Evolutionary conservation across 768 basidiomycete genomes (phyloP).

Genomic region (Chalciporus sphaerocephalus): DNA sequence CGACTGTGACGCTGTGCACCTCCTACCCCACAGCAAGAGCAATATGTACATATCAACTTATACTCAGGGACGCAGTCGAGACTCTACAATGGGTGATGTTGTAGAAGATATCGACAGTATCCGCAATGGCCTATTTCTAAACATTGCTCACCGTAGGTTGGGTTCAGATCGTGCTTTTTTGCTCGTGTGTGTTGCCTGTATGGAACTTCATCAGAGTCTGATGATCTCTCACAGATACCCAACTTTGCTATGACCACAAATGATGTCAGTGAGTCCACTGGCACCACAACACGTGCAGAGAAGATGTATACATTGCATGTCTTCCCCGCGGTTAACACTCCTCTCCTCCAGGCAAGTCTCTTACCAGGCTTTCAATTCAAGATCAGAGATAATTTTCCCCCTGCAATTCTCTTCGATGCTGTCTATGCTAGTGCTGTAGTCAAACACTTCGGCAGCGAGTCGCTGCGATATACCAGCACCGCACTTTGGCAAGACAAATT

Average conservation of each 20-base stretch:
- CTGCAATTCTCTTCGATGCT: conserved; percentile 4
- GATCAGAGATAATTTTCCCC: neutral
- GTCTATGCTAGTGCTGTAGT: conserved; percentile 1
- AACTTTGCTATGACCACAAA: conserved; percentile 5
- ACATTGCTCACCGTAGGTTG: neutral
- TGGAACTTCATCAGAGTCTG: neutral
- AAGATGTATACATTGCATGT: neutral
- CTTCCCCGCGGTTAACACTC: conserved; percentile 1
- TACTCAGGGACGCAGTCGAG: conserved; percentile 1
- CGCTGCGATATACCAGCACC: neutral
- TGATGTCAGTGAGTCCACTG: neutral
- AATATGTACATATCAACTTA: conserved; percentile 1
- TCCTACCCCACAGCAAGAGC: conserved; percentile 5
- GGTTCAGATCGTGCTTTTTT: neutral
- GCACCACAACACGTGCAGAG: neutral
- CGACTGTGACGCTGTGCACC: conserved; percentile 1
- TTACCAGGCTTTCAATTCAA: neutral
- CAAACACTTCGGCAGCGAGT: neutral
- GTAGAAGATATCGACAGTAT: neutral
- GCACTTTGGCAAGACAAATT: neutral
- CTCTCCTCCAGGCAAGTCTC: neutral
- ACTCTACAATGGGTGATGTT: neutral
- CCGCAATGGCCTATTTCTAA: conserved; percentile 4
- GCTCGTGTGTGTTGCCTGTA: neutral
- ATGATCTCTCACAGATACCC: neutral